Evolutionary conservation across 163 green algal species (phyloP).

Genomic region (Dunaliella salina): DNA sequence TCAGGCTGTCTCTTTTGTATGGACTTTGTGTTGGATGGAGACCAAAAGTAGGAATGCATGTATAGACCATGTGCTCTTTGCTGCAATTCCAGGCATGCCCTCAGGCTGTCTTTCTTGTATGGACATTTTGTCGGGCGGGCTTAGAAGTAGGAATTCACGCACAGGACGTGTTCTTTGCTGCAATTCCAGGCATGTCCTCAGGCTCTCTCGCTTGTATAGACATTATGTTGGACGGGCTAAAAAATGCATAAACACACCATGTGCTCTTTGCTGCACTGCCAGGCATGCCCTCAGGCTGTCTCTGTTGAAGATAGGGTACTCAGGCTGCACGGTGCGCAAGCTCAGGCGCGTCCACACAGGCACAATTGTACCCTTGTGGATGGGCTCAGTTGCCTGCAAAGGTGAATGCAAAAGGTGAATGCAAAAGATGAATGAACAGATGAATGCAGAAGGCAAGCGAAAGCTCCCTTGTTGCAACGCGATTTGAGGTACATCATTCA

Average conservation of each 20-base stretch:
- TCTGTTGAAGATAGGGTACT: constrained; percentile 43
- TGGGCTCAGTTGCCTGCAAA: constrained; percentile 30
- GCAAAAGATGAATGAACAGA: too few relatives aligned
- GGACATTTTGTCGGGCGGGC: constrained; percentile 26
- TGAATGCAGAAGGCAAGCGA: too few relatives aligned
- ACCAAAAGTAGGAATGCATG: constrained; percentile 31
- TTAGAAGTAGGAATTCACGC: constrained; percentile 31
- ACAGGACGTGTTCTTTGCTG: constrained; percentile 14
- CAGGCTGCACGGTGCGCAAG: constrained; percentile 34
- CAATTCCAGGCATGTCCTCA: constrained; percentile 11
- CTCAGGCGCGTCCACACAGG: constrained; percentile 41
- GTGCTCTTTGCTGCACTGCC: constrained; percentile 4
- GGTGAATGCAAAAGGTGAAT: not conserved
- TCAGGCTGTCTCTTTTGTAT: constrained; percentile 32
- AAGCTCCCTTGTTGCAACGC: too few relatives aligned
- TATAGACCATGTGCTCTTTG: constrained; percentile 18
- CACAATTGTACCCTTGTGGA: constrained; percentile 33
- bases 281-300: constrained; percentile 17
- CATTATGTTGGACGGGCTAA: too few relatives aligned
- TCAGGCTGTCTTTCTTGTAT: constrained; percentile 32
- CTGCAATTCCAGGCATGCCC: constrained; percentile 9
- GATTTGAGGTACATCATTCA: too few relatives aligned
- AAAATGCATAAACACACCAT: too few relatives aligned
- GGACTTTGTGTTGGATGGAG: constrained; percentile 29
- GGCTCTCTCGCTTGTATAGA: constrained; percentile 33